phyloP scores from a whole-genome alignment of 768 basidiomycete genomes.

The Leccinum broughii region DNA sequence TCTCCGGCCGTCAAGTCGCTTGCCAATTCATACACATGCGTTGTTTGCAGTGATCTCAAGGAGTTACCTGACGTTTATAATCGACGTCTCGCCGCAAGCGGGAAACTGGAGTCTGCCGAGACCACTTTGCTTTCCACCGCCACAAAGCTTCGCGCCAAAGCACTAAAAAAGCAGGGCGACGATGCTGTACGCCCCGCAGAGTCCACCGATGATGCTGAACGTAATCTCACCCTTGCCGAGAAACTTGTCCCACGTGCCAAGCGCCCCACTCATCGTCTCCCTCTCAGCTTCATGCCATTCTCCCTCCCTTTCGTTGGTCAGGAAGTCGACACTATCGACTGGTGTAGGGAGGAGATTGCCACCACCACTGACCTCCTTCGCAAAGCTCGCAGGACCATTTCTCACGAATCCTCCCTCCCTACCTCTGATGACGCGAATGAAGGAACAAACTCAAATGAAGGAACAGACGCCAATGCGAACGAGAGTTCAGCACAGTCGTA shows the following conservation, averaged over 20 bases:
- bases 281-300: constrained; percentile 50
- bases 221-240: constrained; percentile 41
- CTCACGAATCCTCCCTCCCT: constrained; percentile 17
- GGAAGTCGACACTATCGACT: constrained; percentile 93
- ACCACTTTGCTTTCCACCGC: constrained; percentile 76
- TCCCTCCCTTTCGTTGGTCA: constrained; percentile 70
- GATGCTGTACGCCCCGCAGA: constrained; percentile 21
- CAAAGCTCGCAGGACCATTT: constrained; percentile 40
- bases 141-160: constrained; percentile 61
- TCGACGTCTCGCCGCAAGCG: constrained; percentile 67
- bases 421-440: constrained; percentile 27
- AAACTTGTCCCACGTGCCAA: constrained; percentile 65
- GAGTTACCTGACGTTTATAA: constrained; percentile 84
- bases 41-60: constrained; percentile 64
- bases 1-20: neutral
- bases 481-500: constrained; percentile 39
- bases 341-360: constrained; percentile 76
- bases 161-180: constrained; percentile 44
- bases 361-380: constrained; percentile 53
- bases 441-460: constrained; percentile 11
- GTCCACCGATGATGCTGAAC: constrained; percentile 30
- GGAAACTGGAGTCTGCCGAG: constrained; percentile 86
- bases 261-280: constrained; percentile 79
- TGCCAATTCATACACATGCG: neutral
- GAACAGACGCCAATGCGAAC: constrained; percentile 9